Evolutionary conservation across 495 filamentous ascomycete species (phyloP).

Genomic region (Aspergillus conjunctus): DNA sequence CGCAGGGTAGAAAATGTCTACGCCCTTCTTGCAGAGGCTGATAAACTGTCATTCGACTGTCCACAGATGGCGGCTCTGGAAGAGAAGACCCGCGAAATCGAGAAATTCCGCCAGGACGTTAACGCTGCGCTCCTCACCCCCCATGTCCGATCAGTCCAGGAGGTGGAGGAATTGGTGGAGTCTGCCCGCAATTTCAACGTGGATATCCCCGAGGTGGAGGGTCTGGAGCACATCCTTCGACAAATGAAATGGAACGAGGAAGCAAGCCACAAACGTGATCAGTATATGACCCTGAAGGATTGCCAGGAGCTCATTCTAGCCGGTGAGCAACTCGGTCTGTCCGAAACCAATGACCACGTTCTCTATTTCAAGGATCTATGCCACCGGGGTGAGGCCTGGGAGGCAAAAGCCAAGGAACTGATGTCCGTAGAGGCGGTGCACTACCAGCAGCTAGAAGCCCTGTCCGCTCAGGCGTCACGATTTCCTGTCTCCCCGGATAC

Average conservation of each 20-base stretch:
- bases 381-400: constrained; percentile 80
- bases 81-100: constrained; percentile 86
- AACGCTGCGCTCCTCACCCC: constrained; percentile 65
- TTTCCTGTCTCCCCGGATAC: constrained; percentile 84
- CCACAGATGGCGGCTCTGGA: constrained; percentile 85
- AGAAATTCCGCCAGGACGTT: constrained; percentile 81
- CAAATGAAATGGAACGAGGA: constrained; percentile 89
- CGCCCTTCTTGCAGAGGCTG: constrained; percentile 79
- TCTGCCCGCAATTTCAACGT: constrained; percentile 87
- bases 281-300: constrained; percentile 70
- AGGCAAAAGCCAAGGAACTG: constrained; percentile 89
- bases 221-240: constrained; percentile 75
- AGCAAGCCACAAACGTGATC: constrained; percentile 62
- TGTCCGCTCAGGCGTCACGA: constrained; percentile 73
- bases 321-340: constrained; percentile 73
- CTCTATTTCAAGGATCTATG: constrained; percentile 73
- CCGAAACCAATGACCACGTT: constrained; percentile 76
- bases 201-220: constrained; percentile 89
- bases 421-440: constrained; percentile 87
- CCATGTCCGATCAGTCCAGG: constrained; percentile 60
- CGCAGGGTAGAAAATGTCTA: constrained; percentile 89
- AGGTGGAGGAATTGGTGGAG: constrained; percentile 89
- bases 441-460: constrained; percentile 90
- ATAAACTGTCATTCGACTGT: constrained; percentile 91
- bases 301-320: constrained; percentile 76